Conservation (phyloP, 768 basidiomycete species). For the Rhizopogon vulgaris region DNA sequence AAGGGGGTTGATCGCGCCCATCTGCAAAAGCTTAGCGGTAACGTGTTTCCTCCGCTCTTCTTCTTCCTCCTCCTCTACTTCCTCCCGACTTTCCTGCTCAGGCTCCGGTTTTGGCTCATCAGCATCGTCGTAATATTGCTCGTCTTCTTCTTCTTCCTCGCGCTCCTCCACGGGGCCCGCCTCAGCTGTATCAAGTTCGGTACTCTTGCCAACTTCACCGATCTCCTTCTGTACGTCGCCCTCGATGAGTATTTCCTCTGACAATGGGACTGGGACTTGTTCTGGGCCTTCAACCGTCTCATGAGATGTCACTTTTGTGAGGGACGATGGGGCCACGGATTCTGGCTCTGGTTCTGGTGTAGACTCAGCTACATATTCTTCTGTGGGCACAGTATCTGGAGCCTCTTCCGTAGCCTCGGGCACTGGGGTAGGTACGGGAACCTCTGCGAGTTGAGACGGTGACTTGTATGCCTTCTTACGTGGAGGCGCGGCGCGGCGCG, state of each 20-base stretch:
- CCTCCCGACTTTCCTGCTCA: constrained; percentile 4
- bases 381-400: neutral
- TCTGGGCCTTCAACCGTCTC: constrained; percentile 3
- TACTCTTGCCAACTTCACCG: constrained; percentile 1
- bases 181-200: constrained; percentile 3
- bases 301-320: constrained; percentile 1
- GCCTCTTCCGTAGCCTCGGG: neutral
- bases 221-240: constrained; percentile 12
- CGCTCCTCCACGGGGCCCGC: constrained; percentile 7
- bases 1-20: constrained; percentile 58
- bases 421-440: constrained; percentile 15
- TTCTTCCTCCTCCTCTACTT: constrained; percentile 42
- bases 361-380: neutral
- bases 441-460: constrained; percentile 22
- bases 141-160: constrained; percentile 10
- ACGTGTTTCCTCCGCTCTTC: constrained; percentile 50
- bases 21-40: constrained; percentile 53
- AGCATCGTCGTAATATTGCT: constrained; percentile 1
- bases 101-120: neutral
- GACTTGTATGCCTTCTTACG: constrained; percentile 58
- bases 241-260: constrained; percentile 1
- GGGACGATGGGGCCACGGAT: neutral
- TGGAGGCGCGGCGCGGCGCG: constrained; percentile 71
- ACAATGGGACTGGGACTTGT: neutral
- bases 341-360: neutral